Evolutionary conservation across 1,284 basidiomycete genomes (phyloP), one percentile per base, ranked within the genome.

Genomic region (Malassezia psittaci): DNA sequence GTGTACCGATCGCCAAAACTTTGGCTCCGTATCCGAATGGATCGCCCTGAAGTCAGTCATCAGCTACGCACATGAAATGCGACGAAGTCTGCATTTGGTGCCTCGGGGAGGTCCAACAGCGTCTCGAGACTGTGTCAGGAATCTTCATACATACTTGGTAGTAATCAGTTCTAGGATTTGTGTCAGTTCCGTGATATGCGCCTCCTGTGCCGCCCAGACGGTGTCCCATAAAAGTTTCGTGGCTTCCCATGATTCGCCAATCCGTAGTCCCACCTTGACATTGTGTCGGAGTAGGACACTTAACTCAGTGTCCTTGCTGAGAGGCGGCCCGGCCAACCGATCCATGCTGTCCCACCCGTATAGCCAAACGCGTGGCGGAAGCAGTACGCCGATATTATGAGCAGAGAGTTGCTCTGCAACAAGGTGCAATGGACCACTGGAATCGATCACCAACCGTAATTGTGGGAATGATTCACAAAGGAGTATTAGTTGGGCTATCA

Each of bases 211-310:
- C 24, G 62, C 68, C 49, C 61, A 54, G 0, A 59, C 62, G 0
- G 53, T 45, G 15, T 55, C 85, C 71, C 85, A 85, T 6, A 85
- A 79, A 16, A 82, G 78, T 59, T 84, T 85, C n/a, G 82, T 77
- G 0, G 82, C 82, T 66, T 78, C 78, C 81, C 82, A 86, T 37
- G 57, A 66, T 32, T 76, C 75, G n/a, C 77, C 73, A 33, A 85
- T 78, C 52, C 84, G 84, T 41, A 91, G 75, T 0, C 83, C 89
- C 43, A 90, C 85, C 0, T 79, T 83, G 19, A 91, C 84, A 37
- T 84, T 84, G 49, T 84, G 80, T 2, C 77, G 74, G 21, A 84
- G 76, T 12, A 93, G 78, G 47, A 79, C 79, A 8, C 80, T 77
- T n/a, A 87, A 77, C 2, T 83, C 80, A 35, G 81, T 86, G 41